These are phyloP conservation scores for Geranomyces variabilis DNA, from an alignment of 192 early-diverging fungal genomes.

Conservation along the genomic window DNA sequence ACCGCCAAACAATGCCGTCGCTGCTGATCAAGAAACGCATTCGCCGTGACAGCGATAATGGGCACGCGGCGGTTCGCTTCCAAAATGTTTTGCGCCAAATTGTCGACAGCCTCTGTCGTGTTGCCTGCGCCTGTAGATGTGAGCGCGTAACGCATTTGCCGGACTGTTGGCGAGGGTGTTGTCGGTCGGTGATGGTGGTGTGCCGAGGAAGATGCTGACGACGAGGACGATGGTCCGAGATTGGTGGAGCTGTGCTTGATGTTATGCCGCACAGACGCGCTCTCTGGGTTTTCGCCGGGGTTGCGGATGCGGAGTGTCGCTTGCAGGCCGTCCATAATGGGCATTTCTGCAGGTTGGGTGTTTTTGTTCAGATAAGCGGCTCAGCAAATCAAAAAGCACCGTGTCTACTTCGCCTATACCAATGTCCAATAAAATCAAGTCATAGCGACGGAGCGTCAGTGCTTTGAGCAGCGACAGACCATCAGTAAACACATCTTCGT, in stretches of 20 bases:
- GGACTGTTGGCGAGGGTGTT: slow-evolving; percentile 25
- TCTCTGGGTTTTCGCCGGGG: slow-evolving; percentile 13
- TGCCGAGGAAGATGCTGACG: background rate
- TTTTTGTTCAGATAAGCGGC: too few species aligned
- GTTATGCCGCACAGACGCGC: slow-evolving; percentile 16
- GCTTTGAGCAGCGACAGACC: slow-evolving; percentile 30
- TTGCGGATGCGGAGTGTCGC: slow-evolving; percentile 27
- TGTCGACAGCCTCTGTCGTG: background rate
- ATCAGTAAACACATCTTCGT: slow-evolving; percentile 29
- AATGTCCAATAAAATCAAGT: slow-evolving; percentile 33
- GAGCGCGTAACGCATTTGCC: slow-evolving; percentile 26
- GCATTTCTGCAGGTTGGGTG: slow-evolving; percentile 39
- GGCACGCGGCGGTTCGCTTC: slow-evolving; percentile 24
- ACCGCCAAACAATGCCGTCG: slow-evolving; percentile 31
- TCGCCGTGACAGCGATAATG: slow-evolving; percentile 30
- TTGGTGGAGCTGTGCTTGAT: slow-evolving; percentile 4
- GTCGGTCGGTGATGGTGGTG: slow-evolving; percentile 4
- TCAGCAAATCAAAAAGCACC: too few species aligned
- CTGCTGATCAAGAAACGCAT: slow-evolving; percentile 34
- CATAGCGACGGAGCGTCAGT: slow-evolving; percentile 21
- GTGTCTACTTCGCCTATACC: slow-evolving; percentile 18
- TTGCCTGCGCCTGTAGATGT: slow-evolving; percentile 7
- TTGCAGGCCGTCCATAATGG: slow-evolving; percentile 34
- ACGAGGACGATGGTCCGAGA: background rate
- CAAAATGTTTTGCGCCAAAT: slow-evolving; percentile 13